A percentile compares a stretch with the other conserved stretches of the same genome.
These are phyloP conservation scores for Rubia peregrina DNA, from an alignment of 305 asterid species.

Conservation along the genomic window DNA sequence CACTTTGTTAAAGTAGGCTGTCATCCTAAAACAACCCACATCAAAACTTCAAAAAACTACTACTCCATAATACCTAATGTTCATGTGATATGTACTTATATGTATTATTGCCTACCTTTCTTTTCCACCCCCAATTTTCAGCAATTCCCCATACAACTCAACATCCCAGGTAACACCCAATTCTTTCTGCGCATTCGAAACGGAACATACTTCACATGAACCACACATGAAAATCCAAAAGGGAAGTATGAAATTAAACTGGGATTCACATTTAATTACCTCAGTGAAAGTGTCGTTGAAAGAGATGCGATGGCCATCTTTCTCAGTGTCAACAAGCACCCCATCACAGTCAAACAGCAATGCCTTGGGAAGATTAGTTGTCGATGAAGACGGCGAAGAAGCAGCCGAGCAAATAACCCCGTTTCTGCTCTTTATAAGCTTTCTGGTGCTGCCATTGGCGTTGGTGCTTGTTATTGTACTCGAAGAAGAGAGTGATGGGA, in stretches of 20 bases:
- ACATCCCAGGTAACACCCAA: slow-evolving; percentile 94
- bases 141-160: slow-evolving; percentile 85
- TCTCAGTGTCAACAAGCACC: slow-evolving; percentile 93
- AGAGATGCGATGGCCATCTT: slow-evolving; percentile 93
- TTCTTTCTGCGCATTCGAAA: slow-evolving; percentile 48
- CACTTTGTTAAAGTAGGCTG: slow-evolving; percentile 81
- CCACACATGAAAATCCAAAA: neutral
- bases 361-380: slow-evolving; percentile 49
- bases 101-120: slow-evolving; percentile 45
- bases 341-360: slow-evolving; percentile 94
- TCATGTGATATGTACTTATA: neutral
- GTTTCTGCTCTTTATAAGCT: slow-evolving; percentile 23
- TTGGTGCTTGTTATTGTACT: slow-evolving; percentile 15
- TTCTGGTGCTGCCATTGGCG: slow-evolving; percentile 1
- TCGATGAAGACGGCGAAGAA: slow-evolving; percentile 29
- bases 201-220: neutral
- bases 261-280: slow-evolving; percentile 36
- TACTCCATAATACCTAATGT: neutral
- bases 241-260: neutral
- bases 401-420: slow-evolving; percentile 49
- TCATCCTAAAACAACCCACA: slow-evolving; percentile 52
- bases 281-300: slow-evolving; percentile 88
- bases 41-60: neutral
- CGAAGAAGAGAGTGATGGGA: slow-evolving; percentile 25
- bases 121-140: slow-evolving; percentile 94